A percentile compares a stretch with the other conserved stretches of the same genome.
These are phyloP conservation scores for Colletotrichum shisoi DNA, from an alignment of 2,329 filamentous ascomycete species.

Conservation along the genomic window DNA sequence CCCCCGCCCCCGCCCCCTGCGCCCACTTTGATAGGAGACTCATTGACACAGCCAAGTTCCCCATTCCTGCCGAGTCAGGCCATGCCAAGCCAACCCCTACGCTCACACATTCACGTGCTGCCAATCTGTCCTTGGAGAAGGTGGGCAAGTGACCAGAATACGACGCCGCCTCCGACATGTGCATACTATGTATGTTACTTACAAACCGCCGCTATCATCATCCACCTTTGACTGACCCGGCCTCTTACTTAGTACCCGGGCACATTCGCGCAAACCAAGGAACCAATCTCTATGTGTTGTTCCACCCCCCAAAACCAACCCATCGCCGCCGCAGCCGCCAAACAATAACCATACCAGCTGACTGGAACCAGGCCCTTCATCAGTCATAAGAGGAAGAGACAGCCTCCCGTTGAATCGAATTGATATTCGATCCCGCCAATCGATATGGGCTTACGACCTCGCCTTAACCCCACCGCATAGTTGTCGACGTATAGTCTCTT, in stretches of 20 bases:
- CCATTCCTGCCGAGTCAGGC: neutral
- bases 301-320: neutral
- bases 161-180: conserved; percentile 9
- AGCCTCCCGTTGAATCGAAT: neutral
- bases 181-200: neutral
- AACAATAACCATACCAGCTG: neutral
- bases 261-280: neutral
- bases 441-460: neutral
- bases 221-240: too few relatives aligned
- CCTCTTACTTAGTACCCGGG: neutral
- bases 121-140: conserved; percentile 1
- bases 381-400: neutral
- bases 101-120: conserved; percentile 28
- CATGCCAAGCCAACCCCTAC: neutral
- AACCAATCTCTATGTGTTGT: neutral
- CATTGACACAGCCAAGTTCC: neutral
- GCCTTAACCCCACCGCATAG: neutral
- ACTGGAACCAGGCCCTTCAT: neutral
- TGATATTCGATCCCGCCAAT: neutral
- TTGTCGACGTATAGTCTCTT: neutral
- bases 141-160: conserved; percentile 23
- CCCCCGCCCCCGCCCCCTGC: neutral
- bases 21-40: neutral
- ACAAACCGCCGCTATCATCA: neutral
- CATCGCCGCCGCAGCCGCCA: neutral